Evolutionary conservation across 2,329 filamentous ascomycete species (phyloP).

Genomic region (Corinectria fuckeliana): DNA sequence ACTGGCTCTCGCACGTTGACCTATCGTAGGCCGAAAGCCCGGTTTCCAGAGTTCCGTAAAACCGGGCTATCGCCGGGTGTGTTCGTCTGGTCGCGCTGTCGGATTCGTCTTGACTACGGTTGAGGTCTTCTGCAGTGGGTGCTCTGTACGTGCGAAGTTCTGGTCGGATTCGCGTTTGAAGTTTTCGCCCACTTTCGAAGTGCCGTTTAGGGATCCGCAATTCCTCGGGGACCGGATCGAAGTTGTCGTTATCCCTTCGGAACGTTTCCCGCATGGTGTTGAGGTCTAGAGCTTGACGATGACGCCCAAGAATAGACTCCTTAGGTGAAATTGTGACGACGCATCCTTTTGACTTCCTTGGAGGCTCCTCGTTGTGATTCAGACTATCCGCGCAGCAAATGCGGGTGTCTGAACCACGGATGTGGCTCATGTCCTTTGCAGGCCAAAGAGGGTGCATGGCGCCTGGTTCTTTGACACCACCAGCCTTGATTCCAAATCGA

Average conservation of each 20-base stretch:
- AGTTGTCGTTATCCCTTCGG: slow-evolving; percentile 45
- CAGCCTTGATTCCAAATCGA: slow-evolving; percentile 53
- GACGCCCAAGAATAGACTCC: slow-evolving; percentile 52
- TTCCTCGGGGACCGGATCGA: slow-evolving; percentile 53
- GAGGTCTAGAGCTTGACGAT: slow-evolving; percentile 39
- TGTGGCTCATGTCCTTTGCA: slow-evolving; percentile 66
- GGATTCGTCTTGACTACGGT: slow-evolving; percentile 46
- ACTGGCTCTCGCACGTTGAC: slow-evolving; percentile 72
- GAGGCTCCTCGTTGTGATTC: slow-evolving; percentile 5
- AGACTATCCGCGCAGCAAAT: neutral
- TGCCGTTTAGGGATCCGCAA: slow-evolving; percentile 62
- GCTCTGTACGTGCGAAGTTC: slow-evolving; percentile 49
- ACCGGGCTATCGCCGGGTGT: slow-evolving; percentile 65
- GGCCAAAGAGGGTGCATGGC: slow-evolving; percentile 76
- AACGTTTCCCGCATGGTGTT: slow-evolving; percentile 37
- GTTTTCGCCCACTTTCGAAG: slow-evolving; percentile 63
- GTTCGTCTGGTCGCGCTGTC: slow-evolving; percentile 27
- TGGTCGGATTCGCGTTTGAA: slow-evolving; percentile 56
- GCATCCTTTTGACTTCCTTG: slow-evolving; percentile 59
- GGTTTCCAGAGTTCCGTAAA: slow-evolving; percentile 66
- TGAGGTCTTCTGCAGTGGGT: slow-evolving; percentile 13
- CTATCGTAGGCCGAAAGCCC: slow-evolving; percentile 81
- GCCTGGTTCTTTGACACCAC: slow-evolving; percentile 67
- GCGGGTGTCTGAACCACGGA: slow-evolving; percentile 55
- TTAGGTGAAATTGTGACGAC: slow-evolving; percentile 46